Base-by-base conservation (phyloP, 2,329 filamentous ascomycete species). In the Epichloe amarillans region DNA sequence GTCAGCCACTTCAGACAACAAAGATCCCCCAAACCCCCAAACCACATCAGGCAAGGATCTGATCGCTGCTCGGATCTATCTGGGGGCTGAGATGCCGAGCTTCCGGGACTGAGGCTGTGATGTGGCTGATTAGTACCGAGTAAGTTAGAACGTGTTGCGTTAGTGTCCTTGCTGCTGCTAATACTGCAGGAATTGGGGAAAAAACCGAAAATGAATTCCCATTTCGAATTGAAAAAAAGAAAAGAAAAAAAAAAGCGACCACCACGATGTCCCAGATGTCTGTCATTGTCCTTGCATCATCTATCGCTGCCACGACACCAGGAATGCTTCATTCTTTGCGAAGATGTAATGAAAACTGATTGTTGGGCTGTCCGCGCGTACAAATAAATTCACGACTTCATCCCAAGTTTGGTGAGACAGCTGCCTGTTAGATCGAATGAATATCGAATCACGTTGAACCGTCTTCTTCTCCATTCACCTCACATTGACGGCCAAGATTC, bases 71-170 rank as follows among this genome's bases (percentile, higher is more conserved):
- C 2, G 26, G 26, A 23, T 35, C 23, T 15, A 41, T 51, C 52
- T 53, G 49, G 45, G 40, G 44, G 49, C 21, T 26, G 36, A 49
- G 46, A 53, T 53, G 52, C 52, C 52, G 52, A 49, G 30, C 44
- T 53, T 53, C 51, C 23, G 26, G 49, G 49, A 49, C 8, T 30
- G 26, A 8, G 44, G 47, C 46, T 49, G 51, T 52, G 47, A 43
- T 44, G 37, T 44, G 33, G 17, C 26, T 30, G 3, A 30, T 30
- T 30, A 30, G 30, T 26, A 26, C 23, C 7, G 23, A 8, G 23
- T 10, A 10, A 30, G 30, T 30, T 11, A 30, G 30, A 30, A 11
- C 30, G 8, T 30, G 30, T 11, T 30, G 30, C 30, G 10, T 30
- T 30, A 11, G 30, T 11, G 30, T 10, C 30, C 10, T 30, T 30